Base-by-base conservation (phyloP, 768 basidiomycete species). In the Lactarius akahatsu region DNA sequence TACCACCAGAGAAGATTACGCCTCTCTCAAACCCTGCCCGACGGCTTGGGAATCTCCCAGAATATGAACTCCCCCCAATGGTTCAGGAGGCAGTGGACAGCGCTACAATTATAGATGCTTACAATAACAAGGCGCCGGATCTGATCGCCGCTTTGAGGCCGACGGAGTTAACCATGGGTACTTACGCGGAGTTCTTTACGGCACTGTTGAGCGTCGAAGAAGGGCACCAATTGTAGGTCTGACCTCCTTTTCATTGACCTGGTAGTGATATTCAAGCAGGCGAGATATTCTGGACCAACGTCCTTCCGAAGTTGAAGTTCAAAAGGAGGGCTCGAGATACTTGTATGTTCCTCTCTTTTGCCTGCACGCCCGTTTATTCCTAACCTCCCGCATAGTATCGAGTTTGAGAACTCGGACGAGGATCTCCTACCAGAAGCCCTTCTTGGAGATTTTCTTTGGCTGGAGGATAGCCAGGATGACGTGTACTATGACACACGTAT, bases 221-320 rank as follows among this genome's bases (percentile, higher is more conserved):
- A 40, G 78, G 81, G 15, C 78, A 80, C 9, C 85, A 87, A 4
- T 84, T 85, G 73, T 70, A 76, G 34, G 81, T 86, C 4, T 72
- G 74, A 26, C 5, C 26, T 15, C 9, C 32, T 26, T 63, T 8
- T 41, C 40, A 38, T 15, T 38, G 16, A 16, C 18, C 38, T 23
- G 11, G 77, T 45, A 72, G 73, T 20, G 69, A 80, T 56, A 80
- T 87, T 43, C 10, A 13, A 3, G 5, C 15, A 67, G 66, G 50
- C 41, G 30, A 41, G 57, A 67, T 11, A 10, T 67, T n/a, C 32
- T 54, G 32, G 18, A 43, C 26, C 66, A 63, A 55, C 61, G 18
- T 15, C 52, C 40, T 3, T 55, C 26, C 6, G 57, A 43, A 4
- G 43, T 59, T 36, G 28, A 36, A 0, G 62, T 67, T 30, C 32